Evolutionary conservation across 208 protist genomes (phyloP).

Genomic region (Histomonas meleagridis): DNA sequence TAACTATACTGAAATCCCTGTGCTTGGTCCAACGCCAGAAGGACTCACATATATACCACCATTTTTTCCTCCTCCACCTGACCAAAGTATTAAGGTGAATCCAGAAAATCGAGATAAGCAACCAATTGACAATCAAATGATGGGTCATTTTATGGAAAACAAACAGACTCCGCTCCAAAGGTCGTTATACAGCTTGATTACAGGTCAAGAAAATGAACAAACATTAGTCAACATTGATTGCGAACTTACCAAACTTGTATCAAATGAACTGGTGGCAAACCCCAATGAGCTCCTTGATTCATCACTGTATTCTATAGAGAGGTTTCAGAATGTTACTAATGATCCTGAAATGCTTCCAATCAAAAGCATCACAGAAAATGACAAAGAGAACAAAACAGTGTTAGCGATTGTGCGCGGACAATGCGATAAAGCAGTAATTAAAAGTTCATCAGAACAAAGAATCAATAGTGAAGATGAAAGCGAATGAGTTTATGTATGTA

Average conservation of each 20-base stretch:
- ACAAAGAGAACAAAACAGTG: too few species aligned
- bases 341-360: conserved; percentile 8
- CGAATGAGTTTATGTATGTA: too few species aligned
- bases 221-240: neutral
- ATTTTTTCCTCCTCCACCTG: neutral
- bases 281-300: conserved; percentile 2
- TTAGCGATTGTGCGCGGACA: too few species aligned
- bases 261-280: neutral
- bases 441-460: too few species aligned
- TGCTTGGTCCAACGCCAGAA: too few species aligned
- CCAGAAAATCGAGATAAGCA: neutral
- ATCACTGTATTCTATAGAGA: neutral
- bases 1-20: too few species aligned
- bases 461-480: too few species aligned
- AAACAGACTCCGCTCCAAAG: neutral
- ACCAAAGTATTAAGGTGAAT: neutral
- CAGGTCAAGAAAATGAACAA: neutral
- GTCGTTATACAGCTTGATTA: neutral
- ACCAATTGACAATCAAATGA: neutral
- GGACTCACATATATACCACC: neutral
- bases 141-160: too few species aligned
- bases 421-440: too few species aligned
- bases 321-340: neutral
- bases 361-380: too few species aligned
- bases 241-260: neutral